A percentile compares a stretch with the other conserved stretches of the same genome.
Evolutionary conservation across 2,329 filamentous ascomycete genomes (phyloP).

Genomic region (Pseudogymnoascus sp.): DNA sequence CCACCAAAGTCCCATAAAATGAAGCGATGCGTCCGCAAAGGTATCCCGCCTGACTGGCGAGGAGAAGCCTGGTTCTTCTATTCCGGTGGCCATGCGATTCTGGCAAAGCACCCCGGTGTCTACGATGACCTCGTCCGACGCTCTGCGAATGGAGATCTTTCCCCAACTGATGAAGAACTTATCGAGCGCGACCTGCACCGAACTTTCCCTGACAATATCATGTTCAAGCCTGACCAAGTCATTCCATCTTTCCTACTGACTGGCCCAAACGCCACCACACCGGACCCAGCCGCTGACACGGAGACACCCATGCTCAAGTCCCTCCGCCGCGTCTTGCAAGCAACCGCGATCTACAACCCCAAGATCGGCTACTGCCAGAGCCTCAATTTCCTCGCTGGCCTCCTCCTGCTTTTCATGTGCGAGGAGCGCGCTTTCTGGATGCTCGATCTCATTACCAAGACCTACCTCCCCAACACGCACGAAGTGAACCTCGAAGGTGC

Average conservation of each 20-base stretch:
- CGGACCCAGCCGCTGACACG: constrained; percentile 26
- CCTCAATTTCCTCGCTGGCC: constrained; percentile 85
- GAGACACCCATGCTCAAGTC: constrained; percentile 75
- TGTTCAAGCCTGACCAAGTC: constrained; percentile 60
- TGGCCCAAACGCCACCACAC: constrained; percentile 21
- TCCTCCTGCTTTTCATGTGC: constrained; percentile 78
- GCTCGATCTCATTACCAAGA: constrained; percentile 81
- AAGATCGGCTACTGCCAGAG: constrained; percentile 92
- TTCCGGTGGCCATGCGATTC: constrained; percentile 71
- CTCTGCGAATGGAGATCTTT: constrained; percentile 54
- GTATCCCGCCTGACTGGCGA: constrained; percentile 86
- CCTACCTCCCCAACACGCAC: constrained; percentile 85
- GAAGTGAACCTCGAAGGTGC: constrained; percentile 83
- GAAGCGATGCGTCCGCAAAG: constrained; percentile 85
- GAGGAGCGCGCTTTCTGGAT: constrained; percentile 92
- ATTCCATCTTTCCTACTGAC: constrained; percentile 28
- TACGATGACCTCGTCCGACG: constrained; percentile 60
- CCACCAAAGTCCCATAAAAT: constrained; percentile 73
- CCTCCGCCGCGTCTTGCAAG: constrained; percentile 75
- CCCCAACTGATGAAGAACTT: constrained; percentile 69
- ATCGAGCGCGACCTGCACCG: constrained; percentile 91
- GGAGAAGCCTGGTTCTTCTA: constrained; percentile 98
- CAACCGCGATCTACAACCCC: constrained; percentile 85
- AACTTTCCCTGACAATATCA: constrained; percentile 89
- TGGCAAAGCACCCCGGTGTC: constrained; percentile 66